phyloP scores from a whole-genome alignment of 805 yeast genomes.

The Candida nonsorbophila region DNA sequence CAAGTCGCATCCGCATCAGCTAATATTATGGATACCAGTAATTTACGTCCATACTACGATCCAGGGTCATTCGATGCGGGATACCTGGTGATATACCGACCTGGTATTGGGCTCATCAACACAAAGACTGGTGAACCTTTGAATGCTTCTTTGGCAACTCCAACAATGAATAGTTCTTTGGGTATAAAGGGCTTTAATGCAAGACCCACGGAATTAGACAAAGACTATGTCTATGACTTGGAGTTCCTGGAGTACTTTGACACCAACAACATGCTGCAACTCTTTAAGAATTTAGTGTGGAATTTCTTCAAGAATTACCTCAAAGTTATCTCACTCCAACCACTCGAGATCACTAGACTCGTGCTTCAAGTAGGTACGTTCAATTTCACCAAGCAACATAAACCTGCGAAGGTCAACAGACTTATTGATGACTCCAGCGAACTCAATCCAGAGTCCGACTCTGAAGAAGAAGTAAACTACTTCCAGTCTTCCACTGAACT shows the following conservation, averaged over 20 bases:
- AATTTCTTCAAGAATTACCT: constrained; percentile 66
- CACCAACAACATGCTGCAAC: constrained; percentile 49
- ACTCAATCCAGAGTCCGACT: not conserved
- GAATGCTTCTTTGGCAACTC: constrained; percentile 16
- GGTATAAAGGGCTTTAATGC: constrained; percentile 6
- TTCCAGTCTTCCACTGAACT: too few species aligned
- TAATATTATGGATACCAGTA: not conserved
- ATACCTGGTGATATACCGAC: constrained; percentile 53
- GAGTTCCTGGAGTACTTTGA: constrained; percentile 68
- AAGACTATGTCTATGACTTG: constrained; percentile 49
- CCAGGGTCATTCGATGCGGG: constrained; percentile 64
- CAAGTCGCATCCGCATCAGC: not conserved
- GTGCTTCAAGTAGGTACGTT: constrained; percentile 77
- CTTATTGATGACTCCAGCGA: too few species aligned
- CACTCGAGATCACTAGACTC: constrained; percentile 78
- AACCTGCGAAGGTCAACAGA: constrained; percentile 3
- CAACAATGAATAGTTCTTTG: constrained; percentile 4
- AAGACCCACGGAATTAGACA: constrained; percentile 16
- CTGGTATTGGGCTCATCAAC: constrained; percentile 57
- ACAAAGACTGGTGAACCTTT: constrained; percentile 35
- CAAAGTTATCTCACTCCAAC: constrained; percentile 70
- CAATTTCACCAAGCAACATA: constrained; percentile 14
- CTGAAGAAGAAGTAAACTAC: constrained; percentile 1
- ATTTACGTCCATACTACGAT: constrained; percentile 64
- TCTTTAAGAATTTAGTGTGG: constrained; percentile 50